Conservation (phyloP, 2,329 filamentous ascomycete genomes). For the Calonectria honghensis region DNA sequence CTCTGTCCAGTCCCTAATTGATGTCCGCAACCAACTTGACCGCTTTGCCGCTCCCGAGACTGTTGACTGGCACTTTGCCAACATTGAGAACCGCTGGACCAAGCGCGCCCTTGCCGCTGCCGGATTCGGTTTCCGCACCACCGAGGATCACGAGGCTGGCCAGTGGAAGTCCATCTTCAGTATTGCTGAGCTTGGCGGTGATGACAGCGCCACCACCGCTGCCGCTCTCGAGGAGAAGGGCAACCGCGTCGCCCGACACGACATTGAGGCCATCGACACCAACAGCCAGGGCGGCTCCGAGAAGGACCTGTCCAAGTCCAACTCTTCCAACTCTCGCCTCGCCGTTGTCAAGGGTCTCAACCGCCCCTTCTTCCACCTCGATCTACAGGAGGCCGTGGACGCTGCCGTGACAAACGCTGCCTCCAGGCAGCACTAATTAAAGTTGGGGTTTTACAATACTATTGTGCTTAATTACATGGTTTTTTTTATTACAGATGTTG, state of each 20-base stretch:
- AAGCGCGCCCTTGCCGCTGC: conserved; percentile 72
- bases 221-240: conserved; percentile 78
- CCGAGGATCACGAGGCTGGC: conserved; percentile 52
- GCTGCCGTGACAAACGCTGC: conserved; percentile 63
- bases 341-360: conserved; percentile 67
- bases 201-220: conserved; percentile 73
- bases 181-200: conserved; percentile 89
- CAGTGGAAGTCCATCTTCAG: conserved; percentile 88
- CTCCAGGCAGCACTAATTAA: conserved; percentile 51
- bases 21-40: conserved; percentile 72
- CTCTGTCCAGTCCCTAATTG: conserved; percentile 71
- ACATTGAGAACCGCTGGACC: conserved; percentile 73
- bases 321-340: conserved; percentile 57
- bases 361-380: conserved; percentile 72
- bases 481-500: neutral
- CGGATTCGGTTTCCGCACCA: conserved; percentile 69
- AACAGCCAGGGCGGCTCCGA: conserved; percentile 51
- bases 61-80: conserved; percentile 72
- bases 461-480: neutral
- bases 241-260: conserved; percentile 47
- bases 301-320: conserved; percentile 53
- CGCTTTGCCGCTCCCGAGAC: conserved; percentile 67
- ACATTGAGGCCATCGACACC: conserved; percentile 56
- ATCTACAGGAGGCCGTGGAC: conserved; percentile 69
- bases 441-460: neutral